Conservation (phyloP, 2,329 filamentous ascomycete genomes). For the Aphanocladium album region DNA sequence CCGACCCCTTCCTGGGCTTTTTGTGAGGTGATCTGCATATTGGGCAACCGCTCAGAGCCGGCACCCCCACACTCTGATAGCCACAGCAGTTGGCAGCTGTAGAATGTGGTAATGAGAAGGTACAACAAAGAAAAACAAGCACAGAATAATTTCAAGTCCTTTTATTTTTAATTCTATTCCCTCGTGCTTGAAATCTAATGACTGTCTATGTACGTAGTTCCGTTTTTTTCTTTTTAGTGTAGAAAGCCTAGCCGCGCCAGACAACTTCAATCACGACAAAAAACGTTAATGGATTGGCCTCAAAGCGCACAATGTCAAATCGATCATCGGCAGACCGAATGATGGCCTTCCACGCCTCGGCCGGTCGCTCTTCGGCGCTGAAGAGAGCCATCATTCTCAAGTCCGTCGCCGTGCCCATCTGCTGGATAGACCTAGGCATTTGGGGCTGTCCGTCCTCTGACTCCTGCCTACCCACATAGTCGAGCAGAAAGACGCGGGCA, state of each 20-base stretch:
- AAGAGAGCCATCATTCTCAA: slow-evolving; percentile 46
- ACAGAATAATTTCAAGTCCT: neutral
- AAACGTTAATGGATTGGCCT: slow-evolving; percentile 32
- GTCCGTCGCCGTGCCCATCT: slow-evolving; percentile 39
- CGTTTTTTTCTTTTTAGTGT: neutral
- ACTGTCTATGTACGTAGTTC: neutral
- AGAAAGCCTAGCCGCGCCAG: slow-evolving; percentile 24
- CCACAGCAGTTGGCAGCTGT: neutral
- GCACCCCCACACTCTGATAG: neutral
- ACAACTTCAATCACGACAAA: slow-evolving; percentile 34
- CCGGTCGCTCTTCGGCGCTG: slow-evolving; percentile 42
- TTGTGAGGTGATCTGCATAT: neutral
- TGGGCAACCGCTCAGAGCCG: neutral
- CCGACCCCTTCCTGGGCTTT: neutral
- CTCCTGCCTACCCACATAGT: slow-evolving; percentile 33
- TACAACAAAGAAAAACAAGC: neutral
- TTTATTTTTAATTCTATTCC: neutral
- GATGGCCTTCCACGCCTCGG: slow-evolving; percentile 40
- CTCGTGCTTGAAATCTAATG: neutral
- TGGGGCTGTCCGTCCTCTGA: slow-evolving; percentile 19
- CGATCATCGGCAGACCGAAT: slow-evolving; percentile 41
- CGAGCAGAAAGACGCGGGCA: slow-evolving; percentile 32
- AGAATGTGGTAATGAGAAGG: neutral
- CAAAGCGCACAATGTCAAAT: slow-evolving; percentile 34
- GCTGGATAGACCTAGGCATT: slow-evolving; percentile 33